These are phyloP conservation scores for Aspergillus taichungensis DNA, from an alignment of 495 filamentous ascomycete species.

Conservation along the genomic window DNA sequence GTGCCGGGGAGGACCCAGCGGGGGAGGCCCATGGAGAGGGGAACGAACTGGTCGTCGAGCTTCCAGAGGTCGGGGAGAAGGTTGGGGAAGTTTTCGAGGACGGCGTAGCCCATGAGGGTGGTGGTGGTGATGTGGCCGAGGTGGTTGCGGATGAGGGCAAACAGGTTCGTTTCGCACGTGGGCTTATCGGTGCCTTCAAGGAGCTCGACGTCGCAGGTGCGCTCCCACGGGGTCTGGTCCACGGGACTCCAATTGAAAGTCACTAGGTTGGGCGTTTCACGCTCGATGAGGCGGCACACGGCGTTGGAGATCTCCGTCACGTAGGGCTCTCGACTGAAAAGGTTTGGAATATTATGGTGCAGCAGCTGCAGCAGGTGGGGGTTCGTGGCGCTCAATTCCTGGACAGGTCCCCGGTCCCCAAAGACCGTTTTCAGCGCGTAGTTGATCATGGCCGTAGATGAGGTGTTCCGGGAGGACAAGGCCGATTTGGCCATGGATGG, in stretches of 20 bases:
- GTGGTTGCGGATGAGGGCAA: conserved; percentile 46
- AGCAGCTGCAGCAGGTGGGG: conserved; percentile 29
- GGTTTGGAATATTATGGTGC: conserved; percentile 21
- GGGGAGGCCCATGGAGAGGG: conserved; percentile 42
- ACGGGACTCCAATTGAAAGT: conserved; percentile 50
- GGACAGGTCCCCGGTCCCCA: conserved; percentile 28
- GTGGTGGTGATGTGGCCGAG: conserved; percentile 42
- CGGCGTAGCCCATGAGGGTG: conserved; percentile 44
- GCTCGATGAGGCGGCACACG: conserved; percentile 30
- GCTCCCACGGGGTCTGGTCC: conserved; percentile 56
- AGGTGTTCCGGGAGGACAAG: conserved; percentile 26
- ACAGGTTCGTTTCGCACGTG: conserved; percentile 42
- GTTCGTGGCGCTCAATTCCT: conserved; percentile 23
- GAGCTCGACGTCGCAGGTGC: conserved; percentile 29
- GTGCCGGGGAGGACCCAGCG: conserved; percentile 43
- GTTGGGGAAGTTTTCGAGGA: conserved; percentile 46
- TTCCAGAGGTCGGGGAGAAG: conserved; percentile 45
- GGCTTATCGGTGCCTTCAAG: conserved; percentile 20
- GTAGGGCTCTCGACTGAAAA: conserved; percentile 37
- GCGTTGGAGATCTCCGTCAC: conserved; percentile 27
- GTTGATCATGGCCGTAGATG: conserved; percentile 26
- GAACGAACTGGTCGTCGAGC: conserved; percentile 46
- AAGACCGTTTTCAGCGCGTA: conserved; percentile 43
- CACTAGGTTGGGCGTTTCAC: conserved; percentile 41
- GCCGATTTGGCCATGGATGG: conserved; percentile 40